These are phyloP conservation scores for Xerocomellus amylosporus DNA, from an alignment of 768 basidiomycete species.

Conservation along the genomic window DNA sequence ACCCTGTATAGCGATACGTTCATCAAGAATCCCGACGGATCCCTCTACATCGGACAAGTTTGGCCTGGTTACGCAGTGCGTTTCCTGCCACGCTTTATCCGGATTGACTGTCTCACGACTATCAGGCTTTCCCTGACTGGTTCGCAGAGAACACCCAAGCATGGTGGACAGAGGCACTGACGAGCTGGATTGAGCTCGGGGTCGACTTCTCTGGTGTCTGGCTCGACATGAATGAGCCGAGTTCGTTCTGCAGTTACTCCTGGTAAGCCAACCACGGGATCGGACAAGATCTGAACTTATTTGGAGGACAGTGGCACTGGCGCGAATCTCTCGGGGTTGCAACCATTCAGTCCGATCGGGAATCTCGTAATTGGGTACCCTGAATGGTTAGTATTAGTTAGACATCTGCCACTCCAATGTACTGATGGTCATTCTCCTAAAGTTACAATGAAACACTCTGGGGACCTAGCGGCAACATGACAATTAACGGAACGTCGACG, in stretches of 20 bases:
- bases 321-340: slow-evolving; percentile 53
- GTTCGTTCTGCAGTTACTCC: slow-evolving; percentile 62
- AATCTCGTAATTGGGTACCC: slow-evolving; percentile 57
- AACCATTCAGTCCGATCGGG: slow-evolving; percentile 52
- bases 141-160: slow-evolving; percentile 48
- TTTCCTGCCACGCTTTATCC: not conserved
- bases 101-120: not conserved
- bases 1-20: slow-evolving; percentile 51
- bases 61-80: slow-evolving; percentile 74
- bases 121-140: slow-evolving; percentile 60
- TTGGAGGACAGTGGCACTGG: slow-evolving; percentile 41
- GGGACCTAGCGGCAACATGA: slow-evolving; percentile 73
- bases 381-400: slow-evolving; percentile 49
- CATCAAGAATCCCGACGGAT: slow-evolving; percentile 72
- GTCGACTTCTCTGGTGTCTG: slow-evolving; percentile 66
- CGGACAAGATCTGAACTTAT: not conserved
- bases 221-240: slow-evolving; percentile 68
- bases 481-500: slow-evolving; percentile 62
- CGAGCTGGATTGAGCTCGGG: slow-evolving; percentile 50
- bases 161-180: slow-evolving; percentile 62
- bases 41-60: slow-evolving; percentile 70
- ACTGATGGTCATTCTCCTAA: not conserved
- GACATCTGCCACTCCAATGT: not conserved
- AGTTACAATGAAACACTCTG: slow-evolving; percentile 63
- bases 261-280: slow-evolving; percentile 36